Percentiles rank a stretch among this genome's conserved stretches.
Evolutionary conservation across 768 basidiomycete species (phyloP).

Genomic region (Podaxis sp.): DNA sequence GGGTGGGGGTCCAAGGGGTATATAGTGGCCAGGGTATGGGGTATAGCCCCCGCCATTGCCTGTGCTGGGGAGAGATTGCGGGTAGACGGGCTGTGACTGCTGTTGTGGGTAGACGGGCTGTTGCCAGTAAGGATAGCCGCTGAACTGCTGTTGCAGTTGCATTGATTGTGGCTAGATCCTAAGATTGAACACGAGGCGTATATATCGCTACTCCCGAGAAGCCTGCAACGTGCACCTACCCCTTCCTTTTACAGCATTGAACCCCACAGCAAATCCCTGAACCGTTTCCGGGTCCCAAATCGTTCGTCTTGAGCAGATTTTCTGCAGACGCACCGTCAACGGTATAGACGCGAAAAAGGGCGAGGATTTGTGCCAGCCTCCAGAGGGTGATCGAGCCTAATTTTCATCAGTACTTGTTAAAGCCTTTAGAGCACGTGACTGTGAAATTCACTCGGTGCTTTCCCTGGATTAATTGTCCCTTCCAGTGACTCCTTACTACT

Average conservation of each 20-base stretch:
- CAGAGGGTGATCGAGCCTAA: too few relatives aligned
- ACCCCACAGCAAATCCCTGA: neutral
- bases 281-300: neutral
- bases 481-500: neutral
- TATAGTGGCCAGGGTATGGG: slow-evolving; percentile 5
- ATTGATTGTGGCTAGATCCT: slow-evolving; percentile 19
- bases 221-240: slow-evolving; percentile 24
- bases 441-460: slow-evolving; percentile 6
- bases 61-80: slow-evolving; percentile 23
- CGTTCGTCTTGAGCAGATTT: neutral
- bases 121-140: slow-evolving; percentile 43
- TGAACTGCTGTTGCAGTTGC: slow-evolving; percentile 36
- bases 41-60: slow-evolving; percentile 13
- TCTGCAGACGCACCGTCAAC: neutral
- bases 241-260: slow-evolving; percentile 34
- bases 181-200: slow-evolving; percentile 14
- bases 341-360: neutral
- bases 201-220: slow-evolving; percentile 14
- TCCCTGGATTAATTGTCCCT: neutral
- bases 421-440: slow-evolving; percentile 19
- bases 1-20: slow-evolving; percentile 17
- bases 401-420: neutral
- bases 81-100: slow-evolving; percentile 30
- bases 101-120: slow-evolving; percentile 42
- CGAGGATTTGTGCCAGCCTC: neutral